Evolutionary conservation across 306 rosid genomes (phyloP), one percentile per base, ranked within the genome.

Genomic region (Crotalaria pallida): DNA sequence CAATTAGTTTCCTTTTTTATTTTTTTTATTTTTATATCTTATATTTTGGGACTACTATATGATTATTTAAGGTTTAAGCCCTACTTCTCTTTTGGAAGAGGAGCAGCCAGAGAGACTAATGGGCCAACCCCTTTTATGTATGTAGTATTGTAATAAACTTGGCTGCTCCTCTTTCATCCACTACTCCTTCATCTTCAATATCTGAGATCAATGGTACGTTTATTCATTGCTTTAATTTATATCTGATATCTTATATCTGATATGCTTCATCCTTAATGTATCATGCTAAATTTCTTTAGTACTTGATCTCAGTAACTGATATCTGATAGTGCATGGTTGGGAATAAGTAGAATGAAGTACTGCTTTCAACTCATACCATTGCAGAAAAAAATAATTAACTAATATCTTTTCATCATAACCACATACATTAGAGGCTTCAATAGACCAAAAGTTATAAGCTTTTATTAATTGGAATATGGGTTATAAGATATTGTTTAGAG

Each of bases 171-270:
- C 53, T 58, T 58, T 75, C 56, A 36, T 40, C 58, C 2, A 15
- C 49, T 56, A 15, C 49, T 56, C 19, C 64, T 41, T 76, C 74
- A 67, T 45, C 56, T 76, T 65, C 73, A 51, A 18, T 4, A 31
- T 33, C 69, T 43, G 33, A 31, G 50, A 24, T 43, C 52, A 76
- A 76, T 58, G 84, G 84, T 81, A 61, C 21, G 67, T 43, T 48
- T 44, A 12, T 50, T 29, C 40, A 34, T 38, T 18, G 1, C 53
- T 36, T 36, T 47, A n/a, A n/a, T n/a, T n/a, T n/a, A n/a, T n/a
- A n/a, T n/a, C n/a, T n/a, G n/a, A 47, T 69, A 2, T 23, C 51
- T 38, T 43, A 52, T 53, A 38, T 36, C 23, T 26, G 22, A n/a
- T 36, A 15, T 36, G 52, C 26, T 21, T 56, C 34, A 12, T 11